Evolutionary conservation across 768 basidiomycete genomes (phyloP).

Genomic region (Mycena vitilis): DNA sequence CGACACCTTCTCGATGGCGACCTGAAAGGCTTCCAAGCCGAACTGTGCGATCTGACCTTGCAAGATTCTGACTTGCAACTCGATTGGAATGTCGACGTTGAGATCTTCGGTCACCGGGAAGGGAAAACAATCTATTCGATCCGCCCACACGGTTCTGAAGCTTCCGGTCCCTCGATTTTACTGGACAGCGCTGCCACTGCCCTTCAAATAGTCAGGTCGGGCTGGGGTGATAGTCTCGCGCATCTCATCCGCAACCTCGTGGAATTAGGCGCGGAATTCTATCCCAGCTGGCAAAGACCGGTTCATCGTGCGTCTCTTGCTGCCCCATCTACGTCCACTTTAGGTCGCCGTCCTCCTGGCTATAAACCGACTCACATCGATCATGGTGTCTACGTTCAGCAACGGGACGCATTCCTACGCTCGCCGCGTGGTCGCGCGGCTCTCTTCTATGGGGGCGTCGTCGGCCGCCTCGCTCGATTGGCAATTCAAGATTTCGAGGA

Average conservation of each 20-base stretch:
- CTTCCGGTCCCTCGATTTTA: slow-evolving; percentile 20
- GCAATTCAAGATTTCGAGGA: slow-evolving; percentile 13
- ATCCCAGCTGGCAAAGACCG: slow-evolving; percentile 24
- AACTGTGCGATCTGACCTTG: slow-evolving; percentile 18
- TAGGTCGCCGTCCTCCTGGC: slow-evolving; percentile 23
- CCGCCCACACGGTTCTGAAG: slow-evolving; percentile 15
- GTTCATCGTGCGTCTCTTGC: background rate
- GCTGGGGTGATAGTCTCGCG: slow-evolving; percentile 3
- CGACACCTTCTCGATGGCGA: slow-evolving; percentile 18
- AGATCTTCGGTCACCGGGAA: background rate
- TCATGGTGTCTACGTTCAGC: slow-evolving; percentile 22
- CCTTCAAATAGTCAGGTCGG: slow-evolving; percentile 26
- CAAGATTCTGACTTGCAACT: slow-evolving; percentile 17
- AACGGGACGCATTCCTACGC: slow-evolving; percentile 21
- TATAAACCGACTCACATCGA: slow-evolving; percentile 24
- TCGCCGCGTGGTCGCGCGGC: slow-evolving; percentile 23
- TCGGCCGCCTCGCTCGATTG: slow-evolving; percentile 24
- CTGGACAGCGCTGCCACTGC: slow-evolving; percentile 26
- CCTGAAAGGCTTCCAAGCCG: background rate
- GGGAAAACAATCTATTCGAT: slow-evolving; percentile 18
- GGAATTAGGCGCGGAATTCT: slow-evolving; percentile 21
- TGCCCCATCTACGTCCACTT: slow-evolving; percentile 7
- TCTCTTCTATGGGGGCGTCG: slow-evolving; percentile 28
- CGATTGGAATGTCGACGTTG: slow-evolving; percentile 24
- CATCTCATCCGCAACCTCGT: slow-evolving; percentile 20